A percentile compares a stretch with the other conserved stretches of the same genome.
Evolutionary conservation across 345 rosid species (phyloP).

Genomic region (Melaleuca alternifolia): DNA sequence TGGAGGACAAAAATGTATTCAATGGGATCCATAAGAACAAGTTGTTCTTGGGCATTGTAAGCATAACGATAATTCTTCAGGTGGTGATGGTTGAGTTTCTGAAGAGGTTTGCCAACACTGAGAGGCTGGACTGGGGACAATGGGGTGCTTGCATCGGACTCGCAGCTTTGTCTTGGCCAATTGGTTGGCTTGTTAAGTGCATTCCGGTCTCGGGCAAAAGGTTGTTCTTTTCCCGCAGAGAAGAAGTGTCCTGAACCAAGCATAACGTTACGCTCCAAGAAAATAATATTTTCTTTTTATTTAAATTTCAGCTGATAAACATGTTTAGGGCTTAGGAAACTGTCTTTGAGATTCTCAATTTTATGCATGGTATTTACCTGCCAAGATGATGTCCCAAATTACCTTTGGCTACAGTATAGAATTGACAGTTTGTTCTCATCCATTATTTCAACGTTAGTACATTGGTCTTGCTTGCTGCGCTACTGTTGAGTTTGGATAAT

Average conservation of each 20-base stretch:
- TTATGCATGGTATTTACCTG: not conserved
- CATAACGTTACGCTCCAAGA: not conserved
- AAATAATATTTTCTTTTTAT: not conserved
- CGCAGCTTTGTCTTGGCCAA: slow-evolving; percentile 63
- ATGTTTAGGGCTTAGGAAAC: not conserved
- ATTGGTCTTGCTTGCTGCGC: not conserved
- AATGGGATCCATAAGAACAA: slow-evolving; percentile 54
- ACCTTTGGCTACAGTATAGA: not conserved
- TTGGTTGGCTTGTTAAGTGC: slow-evolving; percentile 52
- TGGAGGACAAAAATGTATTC: slow-evolving; percentile 68
- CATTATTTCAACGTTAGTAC: not conserved
- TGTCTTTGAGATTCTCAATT: not conserved
- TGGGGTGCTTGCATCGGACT: slow-evolving; percentile 55
- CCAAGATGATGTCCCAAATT: not conserved
- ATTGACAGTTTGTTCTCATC: not conserved
- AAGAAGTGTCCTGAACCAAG: not conserved
- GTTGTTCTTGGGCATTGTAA: slow-evolving; percentile 47
- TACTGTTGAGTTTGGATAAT: not conserved
- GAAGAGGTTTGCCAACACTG: slow-evolving; percentile 60
- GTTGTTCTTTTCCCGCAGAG: not conserved
- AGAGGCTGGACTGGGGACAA: slow-evolving; percentile 55
- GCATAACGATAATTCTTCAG: slow-evolving; percentile 46
- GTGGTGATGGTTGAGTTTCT: slow-evolving; percentile 69
- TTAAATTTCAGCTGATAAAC: too few relatives aligned
- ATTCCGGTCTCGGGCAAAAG: slow-evolving; percentile 32